Percentiles rank a stretch among this genome's conserved stretches.
Evolutionary conservation across 2,329 filamentous ascomycete species (phyloP).

Genomic region (Furcasterigmium sp.): DNA sequence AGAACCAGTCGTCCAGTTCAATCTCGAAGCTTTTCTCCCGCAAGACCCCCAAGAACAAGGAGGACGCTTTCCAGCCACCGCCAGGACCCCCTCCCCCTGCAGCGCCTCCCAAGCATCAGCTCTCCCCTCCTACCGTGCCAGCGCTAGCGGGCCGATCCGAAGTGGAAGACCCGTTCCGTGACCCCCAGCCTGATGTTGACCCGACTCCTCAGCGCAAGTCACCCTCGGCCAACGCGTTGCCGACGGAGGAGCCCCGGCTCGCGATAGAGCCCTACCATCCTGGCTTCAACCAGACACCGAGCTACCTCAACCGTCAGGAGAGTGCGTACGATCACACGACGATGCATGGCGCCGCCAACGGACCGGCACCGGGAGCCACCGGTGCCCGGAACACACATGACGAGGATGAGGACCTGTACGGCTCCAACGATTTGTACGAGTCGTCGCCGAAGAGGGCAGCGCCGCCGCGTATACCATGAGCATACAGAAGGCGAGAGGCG

Average conservation of each 20-base stretch:
- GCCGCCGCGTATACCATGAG: slow-evolving; percentile 13
- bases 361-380: slow-evolving; percentile 4
- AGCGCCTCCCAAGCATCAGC: slow-evolving; percentile 26
- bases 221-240: slow-evolving; percentile 3
- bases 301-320: slow-evolving; percentile 31
- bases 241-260: slow-evolving; percentile 27
- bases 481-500: no score
- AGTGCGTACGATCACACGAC: slow-evolving; percentile 33
- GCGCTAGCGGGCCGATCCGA: no score
- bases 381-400: slow-evolving; percentile 11
- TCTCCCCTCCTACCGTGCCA: background rate
- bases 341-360: slow-evolving; percentile 31
- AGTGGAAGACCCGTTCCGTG: slow-evolving; percentile 18
- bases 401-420: slow-evolving; percentile 20
- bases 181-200: slow-evolving; percentile 12
- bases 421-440: slow-evolving; percentile 35
- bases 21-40: slow-evolving; percentile 3
- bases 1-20: slow-evolving; percentile 9
- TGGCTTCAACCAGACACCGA: slow-evolving; percentile 24
- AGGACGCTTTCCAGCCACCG: slow-evolving; percentile 11
- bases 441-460: slow-evolving; percentile 31
- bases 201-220: background rate
- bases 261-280: slow-evolving; percentile 32
- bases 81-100: slow-evolving; percentile 8
- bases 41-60: slow-evolving; percentile 19